A percentile compares a stretch with the other conserved stretches of the same genome.
These are phyloP conservation scores for Wilcoxina mikolae DNA, from an alignment of 495 filamentous ascomycete species.

Conservation along the genomic window DNA sequence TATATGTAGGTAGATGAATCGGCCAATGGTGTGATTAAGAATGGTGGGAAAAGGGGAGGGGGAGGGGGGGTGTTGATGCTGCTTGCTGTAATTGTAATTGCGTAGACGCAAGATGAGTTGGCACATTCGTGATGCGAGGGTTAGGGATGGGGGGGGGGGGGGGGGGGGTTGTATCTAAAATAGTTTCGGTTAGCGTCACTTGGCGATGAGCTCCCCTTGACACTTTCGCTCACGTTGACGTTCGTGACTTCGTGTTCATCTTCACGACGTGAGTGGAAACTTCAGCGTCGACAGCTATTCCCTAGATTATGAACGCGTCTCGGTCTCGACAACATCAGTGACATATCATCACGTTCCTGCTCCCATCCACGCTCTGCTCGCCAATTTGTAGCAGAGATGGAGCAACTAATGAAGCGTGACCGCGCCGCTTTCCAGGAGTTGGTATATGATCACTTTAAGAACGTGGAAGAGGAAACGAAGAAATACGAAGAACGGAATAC, in stretches of 20 bases:
- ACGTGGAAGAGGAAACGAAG: neutral
- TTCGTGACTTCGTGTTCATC: no score
- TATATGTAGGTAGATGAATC: neutral
- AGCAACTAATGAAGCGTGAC: neutral
- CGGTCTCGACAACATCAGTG: neutral
- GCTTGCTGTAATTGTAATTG: neutral
- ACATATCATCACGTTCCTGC: neutral
- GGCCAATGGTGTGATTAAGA: constrained; percentile 1
- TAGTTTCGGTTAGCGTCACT: no score
- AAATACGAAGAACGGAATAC: neutral
- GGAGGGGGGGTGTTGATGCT: neutral
- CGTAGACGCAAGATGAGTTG: constrained; percentile 5
- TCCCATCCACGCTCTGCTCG: no score
- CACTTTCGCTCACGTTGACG: no score
- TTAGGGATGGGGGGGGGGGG: neutral
- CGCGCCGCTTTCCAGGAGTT: neutral
- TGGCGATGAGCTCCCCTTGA: no score
- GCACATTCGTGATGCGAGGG: neutral
- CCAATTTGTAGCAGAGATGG: neutral
- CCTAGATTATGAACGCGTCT: neutral
- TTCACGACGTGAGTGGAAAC: no score
- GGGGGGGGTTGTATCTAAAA: no score
- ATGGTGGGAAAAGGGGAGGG: neutral
- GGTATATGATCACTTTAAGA: neutral
- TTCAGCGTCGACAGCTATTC: no score